Evolutionary conservation across 2,329 filamentous ascomycete genomes (phyloP), one percentile per base, ranked within the genome.

Genomic region (Beauveria sp.): DNA sequence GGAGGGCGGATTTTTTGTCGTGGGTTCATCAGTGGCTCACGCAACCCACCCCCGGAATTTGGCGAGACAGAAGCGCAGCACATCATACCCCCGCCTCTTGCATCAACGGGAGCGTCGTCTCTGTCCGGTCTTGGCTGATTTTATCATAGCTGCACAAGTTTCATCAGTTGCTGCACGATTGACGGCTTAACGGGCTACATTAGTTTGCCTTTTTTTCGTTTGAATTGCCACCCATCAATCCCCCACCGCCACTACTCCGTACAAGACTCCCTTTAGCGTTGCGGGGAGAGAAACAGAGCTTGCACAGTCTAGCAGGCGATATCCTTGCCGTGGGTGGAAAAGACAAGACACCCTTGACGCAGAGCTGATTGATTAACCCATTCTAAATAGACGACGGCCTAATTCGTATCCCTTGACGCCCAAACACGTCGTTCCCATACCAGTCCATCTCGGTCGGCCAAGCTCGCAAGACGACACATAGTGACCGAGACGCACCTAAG

Each of bases 71-170:
- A n/a, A 20, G 44, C 9, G 30, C 10, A 59, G 56, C 48, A 59
- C 57, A 54, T 59, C 57, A 59, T 59, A 44, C 22, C 50, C 48
- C 50, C 57, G 50, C 57, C 40, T 53, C 57, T 59, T 59, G 57
- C 57, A 59, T 59, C 57, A 59, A 24, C 56, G 24, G 26, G 5
- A 50, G 44, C 55, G 28, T 41, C 55, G 6, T 37, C 20, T 37
- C 44, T 48, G 43, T 53, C 50, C 26, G 20, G 16, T 2, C 22
- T 10, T 26, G 52, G 37, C 34, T 44, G 6, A 10, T 44, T 30
- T 40, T 12, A 12, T 20, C 16, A 43, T n/a, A 43, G 18, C 53
- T 44, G 40, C 40, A 20, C 20, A 10, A 44, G 53, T 44, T 55
- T 50, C 44, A 57, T 50, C 55, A 28, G 12, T 47, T 18, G 20